Base-by-base conservation (phyloP, 495 filamentous ascomycete species). In the Penicillium herquei region DNA sequence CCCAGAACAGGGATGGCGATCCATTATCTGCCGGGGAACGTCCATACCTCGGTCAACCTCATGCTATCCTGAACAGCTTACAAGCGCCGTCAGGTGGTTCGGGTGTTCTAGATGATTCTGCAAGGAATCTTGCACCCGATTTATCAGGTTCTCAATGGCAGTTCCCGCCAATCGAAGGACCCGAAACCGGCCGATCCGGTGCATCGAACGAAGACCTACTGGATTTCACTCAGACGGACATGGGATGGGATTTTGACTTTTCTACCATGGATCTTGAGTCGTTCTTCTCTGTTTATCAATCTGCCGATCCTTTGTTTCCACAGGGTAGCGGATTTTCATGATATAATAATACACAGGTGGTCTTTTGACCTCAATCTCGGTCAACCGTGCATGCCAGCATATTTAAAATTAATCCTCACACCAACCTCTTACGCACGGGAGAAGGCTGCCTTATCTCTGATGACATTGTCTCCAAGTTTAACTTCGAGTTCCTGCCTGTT, bases 161-260 rank as follows among this genome's bases (percentile, higher is more conserved):
- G 10, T 47, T 64, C 0, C 54, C 70, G 0, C 61, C 62, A 10
- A 46, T 62, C 21, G 64, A 61, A 8, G 58, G 59, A 3, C 67
- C 59, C 11, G 64, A 66, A 10, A 63, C 64, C 0, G 66, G 59
- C 16, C 58, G 62, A 6, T 72, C 67, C 13, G 57, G 59, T 3
- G 70, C 60, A 0, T 70, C 68, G 34, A 65, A 49, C 0, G 71
- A 76, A 7, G 71, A 74, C 43, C 56, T 76, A 1, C 65, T 71
- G 3, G 75, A 78, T 51, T 68, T 78, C 26, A 76, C 73, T 3
- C 68, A 73, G 52, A 68, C 70, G 0, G 75, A 78, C 46, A 75
- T 78, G 68, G 72, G 72, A 12, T 78, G 73, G 73, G 66, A 76
- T 44, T 73, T 78, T 57, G 72, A 78, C 45, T 75, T 78, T 40